Percentiles rank a stretch among this genome's conserved stretches.
Evolutionary conservation across 2,329 filamentous ascomycete species (phyloP).

Genomic region (Colletotrichum sp.): DNA sequence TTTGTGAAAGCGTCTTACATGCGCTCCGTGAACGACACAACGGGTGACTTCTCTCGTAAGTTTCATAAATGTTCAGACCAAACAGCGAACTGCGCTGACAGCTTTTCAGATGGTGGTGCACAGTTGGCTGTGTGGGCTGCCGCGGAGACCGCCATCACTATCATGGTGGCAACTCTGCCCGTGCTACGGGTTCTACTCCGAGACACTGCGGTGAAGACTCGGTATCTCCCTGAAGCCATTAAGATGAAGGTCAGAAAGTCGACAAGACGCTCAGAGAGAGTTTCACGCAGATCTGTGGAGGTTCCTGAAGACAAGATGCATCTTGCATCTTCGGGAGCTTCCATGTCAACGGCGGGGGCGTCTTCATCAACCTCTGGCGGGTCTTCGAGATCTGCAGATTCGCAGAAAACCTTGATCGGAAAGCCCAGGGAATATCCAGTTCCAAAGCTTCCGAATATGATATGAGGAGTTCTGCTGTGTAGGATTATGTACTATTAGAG

Average conservation of each 20-base stretch:
- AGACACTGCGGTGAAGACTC: neutral
- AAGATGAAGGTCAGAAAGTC: neutral
- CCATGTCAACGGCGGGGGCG: constrained; percentile 10
- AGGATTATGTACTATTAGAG: neutral
- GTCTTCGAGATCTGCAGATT: constrained; percentile 4
- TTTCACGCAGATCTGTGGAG: neutral
- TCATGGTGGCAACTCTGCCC: constrained; percentile 37
- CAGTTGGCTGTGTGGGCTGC: constrained; percentile 19
- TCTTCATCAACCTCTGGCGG: neutral
- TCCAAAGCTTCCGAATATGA: neutral
- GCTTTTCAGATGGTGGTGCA: constrained; percentile 26
- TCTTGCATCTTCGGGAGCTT: neutral
- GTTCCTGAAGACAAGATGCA: neutral
- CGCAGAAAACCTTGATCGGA: neutral
- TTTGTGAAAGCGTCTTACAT: constrained; percentile 22
- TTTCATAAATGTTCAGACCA: neutral
- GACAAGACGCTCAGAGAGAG: constrained; percentile 1
- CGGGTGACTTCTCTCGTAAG: constrained; percentile 16
- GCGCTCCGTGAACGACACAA: constrained; percentile 9
- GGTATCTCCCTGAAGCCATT: constrained; percentile 10
- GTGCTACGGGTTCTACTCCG: constrained; percentile 25
- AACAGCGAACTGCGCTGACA: neutral
- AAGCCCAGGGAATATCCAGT: neutral
- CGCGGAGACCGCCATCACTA: constrained; percentile 37
- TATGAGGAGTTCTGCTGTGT: neutral